phyloP scores from a whole-genome alignment of 2,329 filamentous ascomycete genomes.

The Daldinia eschscholtzii region DNA sequence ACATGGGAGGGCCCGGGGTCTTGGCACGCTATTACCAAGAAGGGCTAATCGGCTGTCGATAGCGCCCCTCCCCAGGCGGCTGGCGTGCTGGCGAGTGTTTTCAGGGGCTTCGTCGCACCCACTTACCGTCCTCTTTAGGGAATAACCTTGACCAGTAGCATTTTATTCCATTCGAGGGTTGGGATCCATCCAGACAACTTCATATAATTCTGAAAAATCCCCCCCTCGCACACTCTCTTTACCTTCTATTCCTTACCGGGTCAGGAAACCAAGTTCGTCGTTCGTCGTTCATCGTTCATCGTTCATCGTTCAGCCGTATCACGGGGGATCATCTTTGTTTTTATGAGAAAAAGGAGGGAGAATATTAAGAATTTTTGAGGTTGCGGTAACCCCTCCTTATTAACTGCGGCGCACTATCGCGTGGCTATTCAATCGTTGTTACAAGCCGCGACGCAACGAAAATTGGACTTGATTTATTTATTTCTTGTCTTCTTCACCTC shows the following conservation, averaged over 20 bases:
- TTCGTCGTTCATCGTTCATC: slow-evolving; percentile 5
- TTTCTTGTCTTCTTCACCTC: slow-evolving; percentile 18
- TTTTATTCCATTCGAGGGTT: slow-evolving; percentile 40
- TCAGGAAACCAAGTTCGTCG: slow-evolving; percentile 20
- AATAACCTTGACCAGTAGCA: slow-evolving; percentile 43
- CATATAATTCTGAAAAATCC: slow-evolving; percentile 42
- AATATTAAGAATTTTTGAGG: background rate
- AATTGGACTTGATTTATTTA: slow-evolving; percentile 23
- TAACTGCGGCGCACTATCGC: slow-evolving; percentile 39
- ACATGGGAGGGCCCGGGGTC: slow-evolving; percentile 38
- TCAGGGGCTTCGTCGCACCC: slow-evolving; percentile 44
- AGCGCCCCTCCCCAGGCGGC: slow-evolving; percentile 36
- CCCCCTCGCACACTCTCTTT: slow-evolving; percentile 27
- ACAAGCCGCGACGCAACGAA: slow-evolving; percentile 31
- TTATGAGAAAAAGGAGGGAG: background rate
- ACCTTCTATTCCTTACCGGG: slow-evolving; percentile 25
- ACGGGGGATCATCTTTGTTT: background rate
- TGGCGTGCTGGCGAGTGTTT: slow-evolving; percentile 38
- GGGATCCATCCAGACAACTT: slow-evolving; percentile 41
- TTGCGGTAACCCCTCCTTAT: slow-evolving; percentile 16
- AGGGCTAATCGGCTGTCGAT: slow-evolving; percentile 31
- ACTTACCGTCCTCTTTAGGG: slow-evolving; percentile 42
- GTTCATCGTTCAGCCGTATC: background rate
- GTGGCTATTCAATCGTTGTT: slow-evolving; percentile 27
- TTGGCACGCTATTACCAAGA: slow-evolving; percentile 31